phyloP scores from a whole-genome alignment of 2,329 filamentous ascomycete species.

The Pseudogymnoascus sp. region DNA sequence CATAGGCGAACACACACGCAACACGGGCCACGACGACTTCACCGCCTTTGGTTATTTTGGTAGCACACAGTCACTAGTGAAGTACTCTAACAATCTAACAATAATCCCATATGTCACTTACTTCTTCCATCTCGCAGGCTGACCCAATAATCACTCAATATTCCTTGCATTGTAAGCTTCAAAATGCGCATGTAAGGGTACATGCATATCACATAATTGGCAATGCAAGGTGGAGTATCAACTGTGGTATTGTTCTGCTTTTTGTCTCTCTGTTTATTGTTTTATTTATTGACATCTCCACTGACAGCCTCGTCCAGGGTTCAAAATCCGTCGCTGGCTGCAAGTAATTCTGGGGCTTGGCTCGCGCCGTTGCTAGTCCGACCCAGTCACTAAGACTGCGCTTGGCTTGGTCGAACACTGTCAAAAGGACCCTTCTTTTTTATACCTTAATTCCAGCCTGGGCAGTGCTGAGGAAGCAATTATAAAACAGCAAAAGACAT shows the following conservation, averaged over 20 bases:
- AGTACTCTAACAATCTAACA: not conserved
- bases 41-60: not conserved
- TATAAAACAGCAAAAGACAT: not conserved
- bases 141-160: not conserved
- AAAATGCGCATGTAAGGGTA: not conserved
- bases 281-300: constrained; percentile 6
- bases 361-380: constrained; percentile 2
- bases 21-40: constrained; percentile 2
- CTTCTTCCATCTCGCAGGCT: not conserved
- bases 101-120: not conserved
- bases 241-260: not conserved
- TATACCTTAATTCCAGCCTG: not conserved
- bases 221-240: not conserved
- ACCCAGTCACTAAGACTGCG: constrained; percentile 3
- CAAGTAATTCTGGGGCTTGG: constrained; percentile 7
- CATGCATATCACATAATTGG: not conserved
- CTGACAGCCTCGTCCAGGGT: constrained; percentile 2
- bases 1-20: constrained; percentile 3
- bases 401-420: not conserved
- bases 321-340: not conserved
- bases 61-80: not conserved
- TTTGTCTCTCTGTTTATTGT: not conserved
- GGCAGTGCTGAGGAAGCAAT: not conserved
- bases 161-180: not conserved
- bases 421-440: constrained; percentile 6